Base-by-base conservation (phyloP, 768 basidiomycete genomes). In the Tricholoma furcatifolium region DNA sequence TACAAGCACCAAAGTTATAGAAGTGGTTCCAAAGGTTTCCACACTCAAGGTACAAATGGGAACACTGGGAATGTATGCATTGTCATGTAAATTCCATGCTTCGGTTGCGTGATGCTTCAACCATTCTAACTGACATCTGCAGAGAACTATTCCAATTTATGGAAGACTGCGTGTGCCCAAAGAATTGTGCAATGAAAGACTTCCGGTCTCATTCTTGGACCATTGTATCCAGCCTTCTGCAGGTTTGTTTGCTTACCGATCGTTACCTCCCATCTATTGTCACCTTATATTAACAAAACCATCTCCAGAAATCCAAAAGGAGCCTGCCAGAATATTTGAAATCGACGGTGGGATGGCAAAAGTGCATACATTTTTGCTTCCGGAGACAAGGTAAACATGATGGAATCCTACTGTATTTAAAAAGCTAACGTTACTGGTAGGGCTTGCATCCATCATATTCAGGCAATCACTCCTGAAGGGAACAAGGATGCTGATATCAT, bases 11-110 rank as follows among this genome's bases (percentile, higher is more conserved):
- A 4, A 31, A 43, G 34, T 3, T 18, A 42, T 41, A 34, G 10
- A 24, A 23, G 6, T 34, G 57, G 52, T 59, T 32, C 36, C 45
- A 46, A 32, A 35, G 17, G 5, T 15, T 17, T 39, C 43, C 17
- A 43, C n/a, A 9, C 41, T 38, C 24, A 53, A 91, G 90, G 59
- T 83, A 65, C 47, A 85, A 84, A 66, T 91, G 88, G 89, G 80
- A 88, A 62, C 62, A 76, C 44, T 90, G 87, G 81, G 79, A 87
- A 64, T 93, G 90, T 60, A 66, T 73, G 30, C 61, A 73, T 51
- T 92, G 88, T 62, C 60, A 72, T 15, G 89, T 88, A 32, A 56
- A 51, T 27, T 27, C 3, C 7, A 18, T 43, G 47, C 31, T 36
- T 50, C 6, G 56, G 20, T 2, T 36, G 38, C 17, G n/a, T 47